These are phyloP conservation scores for Arabis alpina DNA, from an alignment of 345 rosid species.

Conservation along the genomic window DNA sequence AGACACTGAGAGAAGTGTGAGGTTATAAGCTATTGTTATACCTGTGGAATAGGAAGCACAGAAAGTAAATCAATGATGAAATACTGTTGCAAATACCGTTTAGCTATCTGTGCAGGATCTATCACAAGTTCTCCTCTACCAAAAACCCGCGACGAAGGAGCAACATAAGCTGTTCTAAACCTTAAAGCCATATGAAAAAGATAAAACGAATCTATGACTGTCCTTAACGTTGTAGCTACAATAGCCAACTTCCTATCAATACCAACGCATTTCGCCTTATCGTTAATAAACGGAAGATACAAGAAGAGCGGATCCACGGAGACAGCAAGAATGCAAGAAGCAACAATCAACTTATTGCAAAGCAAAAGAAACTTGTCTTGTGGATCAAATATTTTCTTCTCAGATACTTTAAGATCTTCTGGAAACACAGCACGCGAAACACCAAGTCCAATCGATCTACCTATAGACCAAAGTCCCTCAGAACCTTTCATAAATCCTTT, in stretches of 20 bases:
- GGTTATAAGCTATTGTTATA: slow-evolving; percentile 21
- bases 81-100: slow-evolving; percentile 71
- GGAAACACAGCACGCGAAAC: slow-evolving; percentile 95
- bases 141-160: slow-evolving; percentile 95
- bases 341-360: slow-evolving; percentile 77
- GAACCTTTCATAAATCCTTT: slow-evolving; percentile 85
- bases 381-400: slow-evolving; percentile 91
- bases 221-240: slow-evolving; percentile 73
- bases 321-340: slow-evolving; percentile 83
- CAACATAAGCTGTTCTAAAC: slow-evolving; percentile 96
- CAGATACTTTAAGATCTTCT: slow-evolving; percentile 90
- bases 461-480: slow-evolving; percentile 95
- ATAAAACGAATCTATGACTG: slow-evolving; percentile 78
- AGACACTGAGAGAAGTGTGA: background rate
- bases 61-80: slow-evolving; percentile 89
- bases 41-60: slow-evolving; percentile 94
- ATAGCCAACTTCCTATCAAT: slow-evolving; percentile 79
- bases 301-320: slow-evolving; percentile 93
- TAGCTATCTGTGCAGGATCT: slow-evolving; percentile 86
- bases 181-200: slow-evolving; percentile 87
- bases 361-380: slow-evolving; percentile 85
- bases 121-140: slow-evolving; percentile 98
- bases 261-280: slow-evolving; percentile 58
- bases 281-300: slow-evolving; percentile 80
- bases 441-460: slow-evolving; percentile 87